Evolutionary conservation across 2,329 filamentous ascomycete species (phyloP), one percentile per base, ranked within the genome.

Genomic region (Diaporthe sp.): DNA sequence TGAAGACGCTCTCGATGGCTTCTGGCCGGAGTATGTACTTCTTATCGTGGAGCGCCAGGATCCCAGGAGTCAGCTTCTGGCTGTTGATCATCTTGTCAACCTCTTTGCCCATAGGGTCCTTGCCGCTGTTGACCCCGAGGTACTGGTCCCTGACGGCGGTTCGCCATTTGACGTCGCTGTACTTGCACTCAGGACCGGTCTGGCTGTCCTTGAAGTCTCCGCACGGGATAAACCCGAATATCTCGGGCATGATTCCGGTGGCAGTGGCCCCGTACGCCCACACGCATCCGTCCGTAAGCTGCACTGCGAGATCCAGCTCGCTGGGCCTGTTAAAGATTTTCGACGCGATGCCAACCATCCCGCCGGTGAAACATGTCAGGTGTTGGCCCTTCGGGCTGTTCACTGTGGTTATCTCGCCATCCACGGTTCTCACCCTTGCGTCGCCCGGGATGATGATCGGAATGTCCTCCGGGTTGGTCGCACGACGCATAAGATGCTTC

Each of bases 1-100:
- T 90, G 83, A 95, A 96, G 6, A 97, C 90, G 20, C 92, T 94
- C 85, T 96, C 94, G 72, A 96, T 95, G 2, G 94, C 94, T 84
- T 96, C 94, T 28, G 94, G 94, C 75, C 92, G 89, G 60, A 95
- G 86, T 42, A 94, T 90, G 80, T 94, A 94, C 73, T 88, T 87
- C 55, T 86, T 83, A 75, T 92, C 90, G 57, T 85, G 82, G 63
- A 93, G 87, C 25, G 85, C 85, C 3, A 88, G 85, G 81, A 93
- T 90, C 28, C 92, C 92, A 8, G 83, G 84, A 8, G 63, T 53
- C 31, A 79, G 73, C 9, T 55, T 65, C 57, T 75, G 75, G 25
- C 34, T 57, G 47, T 28, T 20, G 53, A 79, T 72, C 49, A 76
- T 44, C 39, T 72, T 72, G 8, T 75, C 68, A 7, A 76, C 39